Evolutionary conservation across 495 filamentous ascomycete genomes (phyloP), one percentile per base, ranked within the genome.

Genomic region (Platismatia glauca): DNA sequence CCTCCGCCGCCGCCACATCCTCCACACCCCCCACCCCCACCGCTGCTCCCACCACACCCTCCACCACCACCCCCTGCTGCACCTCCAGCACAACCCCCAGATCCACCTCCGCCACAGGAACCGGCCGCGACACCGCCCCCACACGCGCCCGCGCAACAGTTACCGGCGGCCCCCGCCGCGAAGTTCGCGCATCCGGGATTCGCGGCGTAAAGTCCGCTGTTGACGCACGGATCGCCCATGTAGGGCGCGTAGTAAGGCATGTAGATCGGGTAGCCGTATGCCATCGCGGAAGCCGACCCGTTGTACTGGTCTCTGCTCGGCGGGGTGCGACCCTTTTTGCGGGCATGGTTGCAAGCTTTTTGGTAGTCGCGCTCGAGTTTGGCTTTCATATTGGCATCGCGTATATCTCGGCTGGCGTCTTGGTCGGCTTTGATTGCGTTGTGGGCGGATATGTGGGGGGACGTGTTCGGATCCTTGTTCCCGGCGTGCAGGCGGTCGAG

Each of bases 341-440:
- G 72, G 0, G 86, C 86, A 8, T 87, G 81, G 18, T 81, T 80
- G 48, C 74, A 73, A 0, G 84, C 82, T 63, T 86, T 86, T 31
- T 81, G 73, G 72, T 90, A 89, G 34, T 80, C 80, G 31, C 69
- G 68, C 27, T 86, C 81, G n/a, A 89, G 79, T 35, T 80, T 68
- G 29, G 67, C 50, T n/a, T 65, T 60, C 15, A 75, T 50, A 20
- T 67, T 70, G 11, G 73, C 71, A 16, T 69, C 44, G 3, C 61
- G 55, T 33, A 71, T 50, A 39, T 41, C 29, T 6, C 35, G 24
- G 8, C 35, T 16, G 29, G 11, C 27, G 20, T 73, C 29, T 1
- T 39, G 56, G 6, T 41, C 31, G 24, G 66, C 3, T 62, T 62
- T 59, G 57, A 60, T 39, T n/a, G 57, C 55, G 27, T 68, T 65